Percentiles rank a stretch among this genome's conserved stretches.
Evolutionary conservation across 1,284 basidiomycete species (phyloP).

Genomic region (Leccinum huronense): DNA sequence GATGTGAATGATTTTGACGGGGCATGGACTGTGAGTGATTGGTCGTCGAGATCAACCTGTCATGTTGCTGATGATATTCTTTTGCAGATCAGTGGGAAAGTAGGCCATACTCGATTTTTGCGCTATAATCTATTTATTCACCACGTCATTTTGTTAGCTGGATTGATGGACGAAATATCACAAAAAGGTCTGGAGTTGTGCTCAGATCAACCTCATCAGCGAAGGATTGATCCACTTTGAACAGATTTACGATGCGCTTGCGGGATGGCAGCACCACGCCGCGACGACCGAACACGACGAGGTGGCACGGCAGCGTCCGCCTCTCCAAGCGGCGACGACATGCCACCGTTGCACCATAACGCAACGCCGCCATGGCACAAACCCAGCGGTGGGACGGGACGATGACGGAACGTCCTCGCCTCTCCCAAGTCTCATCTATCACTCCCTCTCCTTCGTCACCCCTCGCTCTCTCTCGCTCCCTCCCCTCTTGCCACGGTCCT

Average conservation of each 20-base stretch:
- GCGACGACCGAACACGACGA: too few species aligned
- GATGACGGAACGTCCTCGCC: too few species aligned
- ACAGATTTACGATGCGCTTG: constrained; percentile 85
- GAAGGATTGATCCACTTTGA: constrained; percentile 12
- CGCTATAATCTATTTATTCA: constrained; percentile 17
- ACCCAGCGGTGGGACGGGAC: too few species aligned
- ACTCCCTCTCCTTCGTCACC: too few species aligned
- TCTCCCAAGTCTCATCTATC: too few species aligned
- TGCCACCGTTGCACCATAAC: too few species aligned
- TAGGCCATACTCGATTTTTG: constrained; percentile 38
- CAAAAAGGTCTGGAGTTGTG: constrained; percentile 53
- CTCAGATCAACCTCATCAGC: neutral
- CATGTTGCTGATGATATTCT: constrained; percentile 19
- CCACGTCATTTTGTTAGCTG: constrained; percentile 48
- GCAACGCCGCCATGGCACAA: too few species aligned
- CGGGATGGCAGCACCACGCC: too few species aligned
- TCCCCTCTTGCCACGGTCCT: too few species aligned
- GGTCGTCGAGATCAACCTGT: neutral
- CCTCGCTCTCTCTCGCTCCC: too few species aligned
- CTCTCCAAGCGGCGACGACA: too few species aligned
- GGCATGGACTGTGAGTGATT: constrained; percentile 75
- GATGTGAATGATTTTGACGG: constrained; percentile 83
- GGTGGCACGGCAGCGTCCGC: too few species aligned
- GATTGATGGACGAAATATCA: constrained; percentile 79
- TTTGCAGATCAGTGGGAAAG: constrained; percentile 81